These are phyloP conservation scores for Omphalea diandra DNA, from an alignment of 441 rosid species.

Conservation along the genomic window DNA sequence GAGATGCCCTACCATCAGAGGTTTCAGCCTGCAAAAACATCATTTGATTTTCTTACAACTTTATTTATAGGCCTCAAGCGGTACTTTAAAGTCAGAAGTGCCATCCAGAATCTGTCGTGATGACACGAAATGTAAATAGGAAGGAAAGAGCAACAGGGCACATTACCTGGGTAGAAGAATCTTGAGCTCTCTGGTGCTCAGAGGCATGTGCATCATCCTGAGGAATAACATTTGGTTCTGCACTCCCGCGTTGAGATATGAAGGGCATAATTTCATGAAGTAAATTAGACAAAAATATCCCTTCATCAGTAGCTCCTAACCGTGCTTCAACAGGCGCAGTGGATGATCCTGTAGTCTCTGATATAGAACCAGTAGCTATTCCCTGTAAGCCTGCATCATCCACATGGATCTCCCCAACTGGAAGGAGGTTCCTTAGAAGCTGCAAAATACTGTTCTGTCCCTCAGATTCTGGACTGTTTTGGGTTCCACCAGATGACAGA, in stretches of 20 bases:
- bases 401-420: slow-evolving; percentile 53
- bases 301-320: slow-evolving; percentile 46
- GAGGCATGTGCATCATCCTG: slow-evolving; percentile 28
- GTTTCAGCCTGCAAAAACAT: slow-evolving; percentile 45
- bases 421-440: slow-evolving; percentile 50
- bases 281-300: slow-evolving; percentile 56
- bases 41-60: neutral
- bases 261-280: slow-evolving; percentile 62
- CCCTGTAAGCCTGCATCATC: slow-evolving; percentile 42
- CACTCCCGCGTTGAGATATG: slow-evolving; percentile 38
- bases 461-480: slow-evolving; percentile 46
- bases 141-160: neutral
- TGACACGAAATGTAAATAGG: neutral
- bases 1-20: slow-evolving; percentile 39
- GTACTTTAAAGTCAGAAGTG: neutral
- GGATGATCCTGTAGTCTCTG: slow-evolving; percentile 32
- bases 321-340: slow-evolving; percentile 32
- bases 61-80: neutral
- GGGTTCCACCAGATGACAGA: slow-evolving; percentile 39
- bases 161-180: slow-evolving; percentile 35
- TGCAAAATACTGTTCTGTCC: slow-evolving; percentile 48
- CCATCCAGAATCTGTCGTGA: neutral
- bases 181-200: slow-evolving; percentile 25
- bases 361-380: slow-evolving; percentile 29
- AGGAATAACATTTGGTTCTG: slow-evolving; percentile 27